Evolutionary conservation across 176 grass and related monocot genomes (phyloP).

Genomic region (Rhynchospora tenuis): DNA sequence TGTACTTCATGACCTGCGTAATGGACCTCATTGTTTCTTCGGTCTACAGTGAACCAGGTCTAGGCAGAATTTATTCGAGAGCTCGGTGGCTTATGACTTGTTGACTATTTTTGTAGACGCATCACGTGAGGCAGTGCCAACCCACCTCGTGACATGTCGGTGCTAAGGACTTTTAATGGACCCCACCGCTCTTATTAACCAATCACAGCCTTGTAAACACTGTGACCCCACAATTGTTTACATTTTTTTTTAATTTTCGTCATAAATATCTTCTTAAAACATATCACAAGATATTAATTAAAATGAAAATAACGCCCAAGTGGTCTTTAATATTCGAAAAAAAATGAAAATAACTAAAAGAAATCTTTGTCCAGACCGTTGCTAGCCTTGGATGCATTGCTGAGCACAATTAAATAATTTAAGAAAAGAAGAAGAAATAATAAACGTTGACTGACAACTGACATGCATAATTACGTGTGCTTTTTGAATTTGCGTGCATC

Average conservation of each 20-base stretch:
- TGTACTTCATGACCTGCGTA: background rate
- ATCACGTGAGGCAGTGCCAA: slow-evolving; percentile 3
- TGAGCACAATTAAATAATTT: background rate
- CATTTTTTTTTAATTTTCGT: background rate
- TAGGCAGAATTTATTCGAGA: background rate
- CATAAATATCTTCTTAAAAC: background rate
- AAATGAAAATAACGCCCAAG: too few species aligned
- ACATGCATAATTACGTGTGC: background rate
- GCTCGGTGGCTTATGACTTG: background rate
- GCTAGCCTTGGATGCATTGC: background rate
- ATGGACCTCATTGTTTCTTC: background rate
- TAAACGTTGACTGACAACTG: background rate
- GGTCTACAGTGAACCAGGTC: background rate
- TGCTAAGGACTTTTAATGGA: background rate
- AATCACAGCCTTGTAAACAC: background rate
- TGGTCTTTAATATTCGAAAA: too few species aligned
- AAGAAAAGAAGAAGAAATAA: background rate
- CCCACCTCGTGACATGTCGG: slow-evolving; percentile 20
- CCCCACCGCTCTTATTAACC: background rate
- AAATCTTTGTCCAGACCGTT: background rate
- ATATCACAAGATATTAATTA: background rate
- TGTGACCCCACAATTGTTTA: background rate
- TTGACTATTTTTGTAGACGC: background rate
- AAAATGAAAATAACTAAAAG: too few species aligned
- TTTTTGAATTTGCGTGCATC: background rate